These are phyloP conservation scores for Tolypocladium pustulatum DNA, from an alignment of 2,329 filamentous ascomycete species.

Conservation along the genomic window DNA sequence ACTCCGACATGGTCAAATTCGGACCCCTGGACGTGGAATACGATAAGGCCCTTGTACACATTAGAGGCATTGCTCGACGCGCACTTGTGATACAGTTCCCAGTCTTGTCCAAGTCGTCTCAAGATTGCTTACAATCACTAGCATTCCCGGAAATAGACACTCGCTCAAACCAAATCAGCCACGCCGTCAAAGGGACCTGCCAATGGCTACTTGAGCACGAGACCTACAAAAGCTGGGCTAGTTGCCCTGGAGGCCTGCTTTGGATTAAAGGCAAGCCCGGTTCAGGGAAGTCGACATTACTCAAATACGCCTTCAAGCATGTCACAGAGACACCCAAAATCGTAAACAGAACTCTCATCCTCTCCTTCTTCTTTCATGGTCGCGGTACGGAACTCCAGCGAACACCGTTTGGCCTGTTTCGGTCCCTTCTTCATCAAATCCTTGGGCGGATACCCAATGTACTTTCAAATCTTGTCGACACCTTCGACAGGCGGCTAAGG, in stretches of 20 bases:
- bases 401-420: conserved; percentile 20
- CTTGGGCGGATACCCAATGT: conserved; percentile 1
- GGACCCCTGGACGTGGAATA: background rate
- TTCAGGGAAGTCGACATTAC: background rate
- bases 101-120: too few species aligned
- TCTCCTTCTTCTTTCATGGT: conserved; percentile 24
- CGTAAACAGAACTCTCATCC: background rate
- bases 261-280: conserved; percentile 16
- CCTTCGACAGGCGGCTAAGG: conserved; percentile 1
- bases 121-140: conserved; percentile 18
- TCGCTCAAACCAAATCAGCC: conserved; percentile 13
- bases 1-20: background rate
- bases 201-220: conserved; percentile 19
- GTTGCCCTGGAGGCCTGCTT: conserved; percentile 12
- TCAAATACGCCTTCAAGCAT: conserved; percentile 19
- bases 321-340: background rate
- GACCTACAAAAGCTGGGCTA: conserved; percentile 13
- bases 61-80: too few species aligned
- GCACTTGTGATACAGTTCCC: too few species aligned
- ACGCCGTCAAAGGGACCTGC: conserved; percentile 15
- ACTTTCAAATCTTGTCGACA: conserved; percentile 5
- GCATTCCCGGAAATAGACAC: conserved; percentile 17
- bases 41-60: too few species aligned
- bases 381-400: conserved; percentile 20
- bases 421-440: conserved; percentile 22